A percentile compares a stretch with the other conserved stretches of the same genome.
These are phyloP conservation scores for Irpex lacteus DNA, from an alignment of 1,284 basidiomycete genomes.

Conservation along the genomic window DNA sequence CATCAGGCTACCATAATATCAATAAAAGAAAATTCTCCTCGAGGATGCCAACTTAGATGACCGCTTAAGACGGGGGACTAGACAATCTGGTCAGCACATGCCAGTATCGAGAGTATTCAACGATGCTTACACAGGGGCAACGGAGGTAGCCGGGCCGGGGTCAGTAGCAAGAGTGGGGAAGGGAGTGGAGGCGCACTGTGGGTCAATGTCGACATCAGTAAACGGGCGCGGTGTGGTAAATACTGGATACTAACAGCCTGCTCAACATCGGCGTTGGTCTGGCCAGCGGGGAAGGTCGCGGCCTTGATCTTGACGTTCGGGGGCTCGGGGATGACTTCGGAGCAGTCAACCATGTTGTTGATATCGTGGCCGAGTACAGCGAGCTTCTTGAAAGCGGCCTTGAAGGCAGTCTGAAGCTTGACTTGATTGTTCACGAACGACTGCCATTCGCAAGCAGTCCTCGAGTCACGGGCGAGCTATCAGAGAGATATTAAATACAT, in stretches of 20 bases:
- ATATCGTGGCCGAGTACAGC: not conserved
- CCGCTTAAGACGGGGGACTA: slow-evolving; percentile 7
- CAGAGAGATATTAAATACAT: not conserved
- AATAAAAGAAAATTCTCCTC: not conserved
- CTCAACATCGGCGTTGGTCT: slow-evolving; percentile 15
- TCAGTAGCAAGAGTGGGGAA: slow-evolving; percentile 14
- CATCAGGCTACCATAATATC: not conserved
- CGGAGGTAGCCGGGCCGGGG: slow-evolving; percentile 21
- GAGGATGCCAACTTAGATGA: not conserved
- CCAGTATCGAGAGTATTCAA: not conserved
- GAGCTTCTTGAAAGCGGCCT: slow-evolving; percentile 1
- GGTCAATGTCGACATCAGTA: not conserved
- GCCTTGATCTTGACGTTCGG: slow-evolving; percentile 5
- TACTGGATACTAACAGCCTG: slow-evolving; percentile 9
- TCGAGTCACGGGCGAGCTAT: slow-evolving; percentile 24
- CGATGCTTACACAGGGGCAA: slow-evolving; percentile 20
- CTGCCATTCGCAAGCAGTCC: slow-evolving; percentile 27
- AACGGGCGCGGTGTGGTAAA: not conserved
- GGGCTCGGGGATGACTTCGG: not conserved
- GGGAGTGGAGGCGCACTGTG: slow-evolving; percentile 13
- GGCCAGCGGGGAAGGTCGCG: slow-evolving; percentile 14
- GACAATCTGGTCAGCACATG: not conserved
- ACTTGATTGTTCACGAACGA: slow-evolving; percentile 14
- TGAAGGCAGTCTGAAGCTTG: slow-evolving; percentile 1
- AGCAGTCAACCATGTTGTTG: slow-evolving; percentile 1